Percentiles rank a stretch among this genome's conserved stretches.
Evolutionary conservation across 768 basidiomycete genomes (phyloP).

Genomic region (Auricularia heimuer): DNA sequence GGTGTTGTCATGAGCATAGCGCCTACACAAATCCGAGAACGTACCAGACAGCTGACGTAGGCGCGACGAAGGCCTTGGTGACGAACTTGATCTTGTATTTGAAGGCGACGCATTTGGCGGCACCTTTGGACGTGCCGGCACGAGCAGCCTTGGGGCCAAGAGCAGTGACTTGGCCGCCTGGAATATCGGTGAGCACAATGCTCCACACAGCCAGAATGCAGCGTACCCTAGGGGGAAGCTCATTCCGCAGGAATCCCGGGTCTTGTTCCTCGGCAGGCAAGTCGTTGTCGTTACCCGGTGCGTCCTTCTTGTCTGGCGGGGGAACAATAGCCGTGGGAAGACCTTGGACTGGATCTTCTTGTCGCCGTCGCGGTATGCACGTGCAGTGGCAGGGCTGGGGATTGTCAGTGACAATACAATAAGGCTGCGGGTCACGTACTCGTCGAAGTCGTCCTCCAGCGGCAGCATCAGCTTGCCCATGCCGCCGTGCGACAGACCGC

Average conservation of each 20-base stretch:
- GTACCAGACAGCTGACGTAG: not conserved
- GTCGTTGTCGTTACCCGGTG: not conserved
- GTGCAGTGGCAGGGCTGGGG: not conserved
- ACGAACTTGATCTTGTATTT: not conserved
- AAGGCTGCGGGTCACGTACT: not conserved
- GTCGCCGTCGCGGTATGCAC: too few species aligned
- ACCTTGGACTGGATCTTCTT: not conserved
- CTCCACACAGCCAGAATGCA: not conserved
- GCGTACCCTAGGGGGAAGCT: not conserved
- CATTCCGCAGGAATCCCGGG: not conserved
- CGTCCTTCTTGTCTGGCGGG: too few species aligned
- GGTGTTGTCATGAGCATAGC: not conserved
- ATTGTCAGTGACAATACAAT: not conserved
- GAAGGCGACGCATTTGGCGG: not conserved
- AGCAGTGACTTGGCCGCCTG: not conserved
- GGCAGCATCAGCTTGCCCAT: not conserved
- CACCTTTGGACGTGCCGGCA: not conserved
- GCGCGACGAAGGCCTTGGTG: not conserved
- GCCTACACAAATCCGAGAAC: not conserved
- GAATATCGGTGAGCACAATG: not conserved
- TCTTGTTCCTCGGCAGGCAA: not conserved
- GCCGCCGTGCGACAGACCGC: not conserved
- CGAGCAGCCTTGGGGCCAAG: not conserved
- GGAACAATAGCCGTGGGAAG: not conserved
- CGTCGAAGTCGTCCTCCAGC: not conserved